These are phyloP conservation scores for Monosporascus sp. DNA, from an alignment of 2,329 filamentous ascomycete species.

Conservation along the genomic window DNA sequence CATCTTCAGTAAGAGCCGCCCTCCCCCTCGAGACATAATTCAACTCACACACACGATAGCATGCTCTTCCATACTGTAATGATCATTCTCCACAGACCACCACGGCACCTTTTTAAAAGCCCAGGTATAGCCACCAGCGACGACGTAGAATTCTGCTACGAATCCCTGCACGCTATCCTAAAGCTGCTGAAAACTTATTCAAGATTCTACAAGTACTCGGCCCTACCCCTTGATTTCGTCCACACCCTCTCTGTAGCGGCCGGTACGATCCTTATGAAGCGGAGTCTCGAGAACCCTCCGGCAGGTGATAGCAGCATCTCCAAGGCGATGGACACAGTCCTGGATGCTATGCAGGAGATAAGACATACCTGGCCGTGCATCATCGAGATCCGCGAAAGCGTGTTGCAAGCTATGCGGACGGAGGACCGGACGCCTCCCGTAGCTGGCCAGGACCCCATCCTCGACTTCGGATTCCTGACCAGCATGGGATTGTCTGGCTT, in stretches of 20 bases:
- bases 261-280: slow-evolving; percentile 40
- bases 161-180: slow-evolving; percentile 40
- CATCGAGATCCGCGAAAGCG: slow-evolving; percentile 33
- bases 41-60: slow-evolving; percentile 11
- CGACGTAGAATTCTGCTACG: slow-evolving; percentile 44
- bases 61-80: slow-evolving; percentile 46
- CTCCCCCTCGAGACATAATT: background rate
- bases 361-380: slow-evolving; percentile 44
- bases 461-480: slow-evolving; percentile 18
- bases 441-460: slow-evolving; percentile 12
- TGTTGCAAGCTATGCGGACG: slow-evolving; percentile 15
- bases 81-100: slow-evolving; percentile 46
- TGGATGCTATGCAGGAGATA: slow-evolving; percentile 46
- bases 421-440: slow-evolving; percentile 3
- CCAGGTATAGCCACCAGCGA: slow-evolving; percentile 33
- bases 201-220: slow-evolving; percentile 37
- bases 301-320: slow-evolving; percentile 42
- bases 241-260: slow-evolving; percentile 43
- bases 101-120: slow-evolving; percentile 36
- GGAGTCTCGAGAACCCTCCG: slow-evolving; percentile 33
- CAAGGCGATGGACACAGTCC: slow-evolving; percentile 40
- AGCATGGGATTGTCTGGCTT: slow-evolving; percentile 2
- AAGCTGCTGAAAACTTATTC: slow-evolving; percentile 38
- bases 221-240: slow-evolving; percentile 41
- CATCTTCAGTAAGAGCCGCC: slow-evolving; percentile 33